These are phyloP conservation scores for Priceomyces carsonii DNA, from an alignment of 805 yeast genomes.

Conservation along the genomic window DNA sequence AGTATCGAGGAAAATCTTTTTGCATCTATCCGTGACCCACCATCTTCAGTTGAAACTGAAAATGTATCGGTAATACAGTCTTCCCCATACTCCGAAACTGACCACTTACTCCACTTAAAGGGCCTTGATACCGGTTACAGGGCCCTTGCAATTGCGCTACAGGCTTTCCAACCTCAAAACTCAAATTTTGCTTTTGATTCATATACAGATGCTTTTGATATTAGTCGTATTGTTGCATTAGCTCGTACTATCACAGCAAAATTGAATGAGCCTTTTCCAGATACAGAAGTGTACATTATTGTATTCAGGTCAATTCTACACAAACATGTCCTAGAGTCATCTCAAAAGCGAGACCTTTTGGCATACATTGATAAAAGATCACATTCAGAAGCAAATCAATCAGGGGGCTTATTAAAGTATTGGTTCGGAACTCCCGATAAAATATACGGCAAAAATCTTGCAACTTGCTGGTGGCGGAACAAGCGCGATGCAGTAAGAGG, in stretches of 20 bases:
- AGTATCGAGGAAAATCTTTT: not conserved
- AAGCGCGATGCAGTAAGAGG: conserved; percentile 29
- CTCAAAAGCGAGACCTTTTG: conserved; percentile 23
- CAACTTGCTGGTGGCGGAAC: conserved; percentile 40
- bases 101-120: conserved; percentile 26
- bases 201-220: conserved; percentile 27
- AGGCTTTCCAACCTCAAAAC: conserved; percentile 18
- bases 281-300: conserved; percentile 26
- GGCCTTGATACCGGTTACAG: conserved; percentile 19
- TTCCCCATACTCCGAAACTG: conserved; percentile 29
- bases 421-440: conserved; percentile 41
- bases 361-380: conserved; percentile 29
- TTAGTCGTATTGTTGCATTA: conserved; percentile 19
- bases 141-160: conserved; percentile 30
- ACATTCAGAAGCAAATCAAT: conserved; percentile 34
- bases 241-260: conserved; percentile 14
- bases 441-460: conserved; percentile 31
- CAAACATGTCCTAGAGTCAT: conserved; percentile 22
- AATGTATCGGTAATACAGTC: conserved; percentile 12
- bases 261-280: conserved; percentile 10
- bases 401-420: conserved; percentile 40
- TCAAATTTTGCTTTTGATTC: conserved; percentile 22
- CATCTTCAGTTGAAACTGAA: not conserved
- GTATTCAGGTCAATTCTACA: conserved; percentile 34
- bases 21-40: not conserved